Conservation (phyloP, 345 rosid species). For the Jatropha curcas region DNA sequence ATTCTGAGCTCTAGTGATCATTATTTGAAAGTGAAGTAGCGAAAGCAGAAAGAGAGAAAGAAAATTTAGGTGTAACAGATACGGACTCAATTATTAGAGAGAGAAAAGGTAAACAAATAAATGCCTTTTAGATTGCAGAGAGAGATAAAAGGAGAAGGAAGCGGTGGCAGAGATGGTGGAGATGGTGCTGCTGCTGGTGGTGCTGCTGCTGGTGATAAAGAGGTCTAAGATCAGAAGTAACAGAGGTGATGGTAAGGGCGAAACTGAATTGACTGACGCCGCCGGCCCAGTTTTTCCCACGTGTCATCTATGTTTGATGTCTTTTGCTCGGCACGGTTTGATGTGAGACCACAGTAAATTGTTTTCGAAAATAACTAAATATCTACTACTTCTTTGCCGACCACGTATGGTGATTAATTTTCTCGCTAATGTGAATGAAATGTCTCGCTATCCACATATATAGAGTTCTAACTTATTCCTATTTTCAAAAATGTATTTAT, state of each 20-base stretch:
- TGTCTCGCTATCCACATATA: too few species aligned
- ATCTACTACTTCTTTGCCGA: too few species aligned
- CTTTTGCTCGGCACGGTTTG: background rate
- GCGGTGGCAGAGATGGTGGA: background rate
- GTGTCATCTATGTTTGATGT: background rate
- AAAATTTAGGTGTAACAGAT: background rate
- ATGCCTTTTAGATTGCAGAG: background rate
- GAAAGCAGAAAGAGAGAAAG: background rate
- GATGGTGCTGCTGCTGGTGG: constrained; percentile 5
- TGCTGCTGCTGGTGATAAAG: background rate
- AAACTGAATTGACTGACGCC: constrained; percentile 20
- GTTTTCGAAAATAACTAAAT: too few species aligned
- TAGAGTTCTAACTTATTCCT: too few species aligned
- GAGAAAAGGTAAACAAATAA: background rate
- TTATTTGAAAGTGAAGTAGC: background rate
- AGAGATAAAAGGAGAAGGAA: background rate
- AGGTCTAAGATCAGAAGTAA: background rate
- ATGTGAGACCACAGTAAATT: background rate
- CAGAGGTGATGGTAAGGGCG: background rate
- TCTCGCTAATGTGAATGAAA: too few species aligned
- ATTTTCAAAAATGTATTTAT: too few species aligned
- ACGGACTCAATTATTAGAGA: background rate
- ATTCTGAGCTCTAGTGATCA: constrained; percentile 7
- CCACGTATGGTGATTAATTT: too few species aligned
- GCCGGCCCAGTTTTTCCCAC: constrained; percentile 9